Evolutionary conservation across 495 filamentous ascomycete genomes (phyloP).

Genomic region (Penicillium herquei): DNA sequence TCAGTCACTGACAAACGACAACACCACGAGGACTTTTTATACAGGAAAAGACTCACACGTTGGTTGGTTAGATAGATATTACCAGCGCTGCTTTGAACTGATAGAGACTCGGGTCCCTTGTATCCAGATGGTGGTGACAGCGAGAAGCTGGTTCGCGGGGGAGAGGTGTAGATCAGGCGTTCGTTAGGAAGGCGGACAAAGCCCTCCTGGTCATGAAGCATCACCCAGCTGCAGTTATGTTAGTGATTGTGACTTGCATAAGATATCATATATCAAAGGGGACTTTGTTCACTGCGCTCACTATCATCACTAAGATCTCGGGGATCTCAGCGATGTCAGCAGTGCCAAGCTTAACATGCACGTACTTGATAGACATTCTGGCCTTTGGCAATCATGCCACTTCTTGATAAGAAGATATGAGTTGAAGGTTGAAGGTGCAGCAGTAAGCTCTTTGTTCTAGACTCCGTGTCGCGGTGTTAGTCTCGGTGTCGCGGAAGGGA

Average conservation of each 20-base stretch:
- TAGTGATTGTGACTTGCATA: background rate
- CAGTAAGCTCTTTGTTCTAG: background rate
- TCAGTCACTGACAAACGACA: no score
- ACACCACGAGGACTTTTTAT: no score
- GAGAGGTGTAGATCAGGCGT: slow-evolving; percentile 66
- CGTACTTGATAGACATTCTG: slow-evolving; percentile 71
- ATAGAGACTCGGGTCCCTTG: slow-evolving; percentile 55
- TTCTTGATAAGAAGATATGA: background rate
- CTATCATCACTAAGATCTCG: background rate
- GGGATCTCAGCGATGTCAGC: slow-evolving; percentile 1
- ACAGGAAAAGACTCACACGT: slow-evolving; percentile 54
- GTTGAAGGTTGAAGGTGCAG: background rate
- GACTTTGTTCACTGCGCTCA: no score
- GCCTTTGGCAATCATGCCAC: slow-evolving; percentile 9
- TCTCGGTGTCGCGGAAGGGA: background rate
- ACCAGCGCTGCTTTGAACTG: slow-evolving; percentile 58
- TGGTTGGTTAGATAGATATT: slow-evolving; percentile 84
- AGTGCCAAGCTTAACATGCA: slow-evolving; percentile 18
- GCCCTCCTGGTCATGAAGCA: slow-evolving; percentile 61
- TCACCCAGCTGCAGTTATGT: slow-evolving; percentile 63
- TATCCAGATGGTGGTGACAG: slow-evolving; percentile 60
- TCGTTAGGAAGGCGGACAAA: slow-evolving; percentile 73
- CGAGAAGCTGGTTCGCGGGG: slow-evolving; percentile 64
- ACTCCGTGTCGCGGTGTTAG: no score
- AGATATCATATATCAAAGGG: no score